These are phyloP conservation scores for Blastobotrys mokoenaii DNA, from an alignment of 805 yeast species.

Conservation along the genomic window DNA sequence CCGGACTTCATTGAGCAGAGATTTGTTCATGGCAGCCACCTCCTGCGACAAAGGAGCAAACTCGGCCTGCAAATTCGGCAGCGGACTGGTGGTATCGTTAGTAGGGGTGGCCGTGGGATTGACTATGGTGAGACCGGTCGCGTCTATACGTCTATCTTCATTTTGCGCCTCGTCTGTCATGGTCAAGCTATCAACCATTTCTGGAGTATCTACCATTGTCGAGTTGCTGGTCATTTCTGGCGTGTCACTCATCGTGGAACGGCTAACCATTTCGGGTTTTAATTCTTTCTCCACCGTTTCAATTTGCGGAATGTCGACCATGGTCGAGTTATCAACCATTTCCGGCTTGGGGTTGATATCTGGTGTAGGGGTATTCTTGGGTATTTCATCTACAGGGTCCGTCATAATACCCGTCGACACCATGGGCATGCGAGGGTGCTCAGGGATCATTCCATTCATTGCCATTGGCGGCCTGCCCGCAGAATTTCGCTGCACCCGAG, in stretches of 20 bases:
- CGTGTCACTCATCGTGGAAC: no score
- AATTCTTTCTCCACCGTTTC: conserved; percentile 7
- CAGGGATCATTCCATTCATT: neutral
- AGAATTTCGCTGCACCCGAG: conserved; percentile 1
- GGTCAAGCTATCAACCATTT: no score
- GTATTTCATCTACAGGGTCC: conserved; percentile 8
- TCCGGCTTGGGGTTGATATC: no score
- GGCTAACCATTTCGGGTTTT: no score
- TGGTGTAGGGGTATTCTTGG: no score
- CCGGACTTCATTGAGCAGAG: conserved; percentile 27
- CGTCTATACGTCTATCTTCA: no score
- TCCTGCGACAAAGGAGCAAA: conserved; percentile 6
- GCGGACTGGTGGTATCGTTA: conserved; percentile 3
- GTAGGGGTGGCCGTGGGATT: conserved; percentile 7
- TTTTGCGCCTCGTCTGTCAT: no score
- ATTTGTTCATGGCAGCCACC: conserved; percentile 14
- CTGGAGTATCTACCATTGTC: no score
- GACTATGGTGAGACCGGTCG: no score
- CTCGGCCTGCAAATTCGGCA: no score
- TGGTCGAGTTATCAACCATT: conserved; percentile 20
- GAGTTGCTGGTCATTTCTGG: no score
- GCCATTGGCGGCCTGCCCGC: neutral
- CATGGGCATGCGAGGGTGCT: conserved; percentile 9
- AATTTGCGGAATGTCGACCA: conserved; percentile 7
- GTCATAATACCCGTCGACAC: conserved; percentile 14